Base-by-base conservation (phyloP, 768 basidiomycete species). In the Tricholoma furcatifolium region DNA sequence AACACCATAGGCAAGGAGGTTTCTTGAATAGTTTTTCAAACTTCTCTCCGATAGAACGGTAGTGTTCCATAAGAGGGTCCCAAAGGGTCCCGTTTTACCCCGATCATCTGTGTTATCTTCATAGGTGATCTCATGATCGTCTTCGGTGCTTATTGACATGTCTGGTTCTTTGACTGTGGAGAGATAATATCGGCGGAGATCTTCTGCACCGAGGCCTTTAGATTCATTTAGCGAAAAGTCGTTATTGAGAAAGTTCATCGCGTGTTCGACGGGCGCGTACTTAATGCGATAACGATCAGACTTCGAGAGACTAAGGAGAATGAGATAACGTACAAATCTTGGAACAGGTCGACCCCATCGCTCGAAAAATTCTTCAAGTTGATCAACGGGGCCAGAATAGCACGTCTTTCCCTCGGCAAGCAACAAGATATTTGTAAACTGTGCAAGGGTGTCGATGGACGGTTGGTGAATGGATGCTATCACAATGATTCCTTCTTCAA, bases 391-490 rank as follows among this genome's bases (percentile, higher is more conserved):
- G 68, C 65, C 82, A 52, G 43, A 72, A 50, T 67, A 77, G 51
- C 74, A 78, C 2, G 62, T 67, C 42, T 69, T 68, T 0, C 86
- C 86, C 31, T 75, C 74, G 0, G 83, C 72, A 11, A 89, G 73
- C 20, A 89, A 68, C 27, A 84, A 65, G 11, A 87, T 68, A 30
- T 79, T 71, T 43, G 82, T 82, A 62, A 89, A 88, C 40, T 83
- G 75, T 0, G 75, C 61, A 44, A 85, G 78, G 0, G 83, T 83
- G 51, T 82, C 81, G 20, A 78, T 77, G 18, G 79, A 76, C 0
- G 86, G 86, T 52, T 88, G 85, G 57, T 89, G 87, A 47, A 89
- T 84, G 4, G 83, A 83, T 15, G 81, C 79, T 42, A 88, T 74
- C 30, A 85, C 75, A 31, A 84, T 77, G 46, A 83, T 80, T 20